Evolutionary conservation across 2,329 filamentous ascomycete species (phyloP).

Genomic region (Nannizzia gypsea): DNA sequence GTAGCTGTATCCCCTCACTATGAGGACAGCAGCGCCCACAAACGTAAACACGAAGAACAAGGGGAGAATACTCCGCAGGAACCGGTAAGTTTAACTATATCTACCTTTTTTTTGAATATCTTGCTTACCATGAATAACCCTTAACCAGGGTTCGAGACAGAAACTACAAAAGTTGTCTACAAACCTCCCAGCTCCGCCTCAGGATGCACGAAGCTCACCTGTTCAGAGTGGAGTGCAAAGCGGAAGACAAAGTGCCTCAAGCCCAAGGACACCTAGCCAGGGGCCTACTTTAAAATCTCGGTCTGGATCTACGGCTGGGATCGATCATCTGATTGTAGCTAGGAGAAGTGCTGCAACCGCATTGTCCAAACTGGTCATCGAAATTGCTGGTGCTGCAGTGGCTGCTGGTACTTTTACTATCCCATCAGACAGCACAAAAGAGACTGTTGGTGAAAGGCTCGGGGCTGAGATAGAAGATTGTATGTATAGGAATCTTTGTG

Average conservation of each 20-base stretch:
- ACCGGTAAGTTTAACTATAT: constrained; percentile 19
- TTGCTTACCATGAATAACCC: neutral
- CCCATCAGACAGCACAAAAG: constrained; percentile 51
- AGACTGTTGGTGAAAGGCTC: constrained; percentile 55
- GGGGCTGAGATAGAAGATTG: constrained; percentile 70
- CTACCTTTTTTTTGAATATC: neutral
- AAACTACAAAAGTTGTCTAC: constrained; percentile 33
- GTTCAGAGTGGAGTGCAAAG: constrained; percentile 21
- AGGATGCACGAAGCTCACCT: constrained; percentile 19
- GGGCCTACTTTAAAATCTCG: constrained; percentile 22
- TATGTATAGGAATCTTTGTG: constrained; percentile 43
- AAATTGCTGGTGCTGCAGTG: constrained; percentile 54
- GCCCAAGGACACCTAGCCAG: constrained; percentile 21
- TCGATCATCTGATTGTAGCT: constrained; percentile 47
- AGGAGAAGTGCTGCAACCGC: constrained; percentile 60
- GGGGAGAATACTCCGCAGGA: constrained; percentile 21
- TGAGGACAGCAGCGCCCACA: constrained; percentile 25
- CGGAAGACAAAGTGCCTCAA: constrained; percentile 25
- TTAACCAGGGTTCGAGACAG: constrained; percentile 27
- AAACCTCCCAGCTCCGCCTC: constrained; percentile 11
- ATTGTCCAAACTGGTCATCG: constrained; percentile 56
- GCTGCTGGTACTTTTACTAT: constrained; percentile 54
- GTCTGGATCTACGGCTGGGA: constrained; percentile 23
- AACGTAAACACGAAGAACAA: constrained; percentile 32
- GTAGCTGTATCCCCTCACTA: constrained; percentile 14